A percentile compares a stretch with the other conserved stretches of the same genome.
Evolutionary conservation across 345 rosid genomes (phyloP).

Genomic region (Syzygium jambos): DNA sequence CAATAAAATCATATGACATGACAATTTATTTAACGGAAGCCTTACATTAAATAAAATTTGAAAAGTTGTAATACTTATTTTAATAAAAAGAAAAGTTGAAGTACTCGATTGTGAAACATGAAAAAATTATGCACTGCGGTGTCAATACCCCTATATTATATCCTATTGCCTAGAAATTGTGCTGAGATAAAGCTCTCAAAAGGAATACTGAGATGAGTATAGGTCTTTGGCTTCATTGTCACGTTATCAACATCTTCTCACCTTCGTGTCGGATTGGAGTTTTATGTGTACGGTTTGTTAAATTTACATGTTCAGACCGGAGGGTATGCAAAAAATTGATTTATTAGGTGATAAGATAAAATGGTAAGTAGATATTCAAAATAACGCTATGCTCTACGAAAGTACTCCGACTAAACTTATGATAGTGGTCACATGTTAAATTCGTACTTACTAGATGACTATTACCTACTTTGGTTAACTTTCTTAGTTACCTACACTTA

Average conservation of each 20-base stretch:
- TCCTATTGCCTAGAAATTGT: background rate
- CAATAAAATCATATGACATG: background rate
- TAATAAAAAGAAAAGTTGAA: background rate
- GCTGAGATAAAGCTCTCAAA: background rate
- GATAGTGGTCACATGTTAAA: background rate
- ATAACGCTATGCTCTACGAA: background rate
- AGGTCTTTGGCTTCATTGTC: background rate
- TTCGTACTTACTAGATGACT: background rate
- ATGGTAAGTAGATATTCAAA: background rate
- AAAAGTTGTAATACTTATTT: background rate
- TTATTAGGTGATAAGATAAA: background rate
- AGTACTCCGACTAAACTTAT: background rate
- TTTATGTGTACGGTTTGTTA: background rate
- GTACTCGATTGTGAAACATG: background rate
- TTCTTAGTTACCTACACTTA: background rate
- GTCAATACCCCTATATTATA: background rate
- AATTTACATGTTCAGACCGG: background rate
- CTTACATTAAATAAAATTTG: background rate
- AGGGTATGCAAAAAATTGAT: background rate
- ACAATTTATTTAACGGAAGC: background rate
- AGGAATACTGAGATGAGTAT: background rate
- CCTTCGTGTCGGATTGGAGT: accelerated
- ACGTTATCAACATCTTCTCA: background rate
- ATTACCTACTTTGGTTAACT: background rate
- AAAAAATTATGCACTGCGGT: background rate